These are phyloP conservation scores for Ophiostoma perfectum DNA, from an alignment of 2,329 filamentous ascomycete species.

Conservation along the genomic window DNA sequence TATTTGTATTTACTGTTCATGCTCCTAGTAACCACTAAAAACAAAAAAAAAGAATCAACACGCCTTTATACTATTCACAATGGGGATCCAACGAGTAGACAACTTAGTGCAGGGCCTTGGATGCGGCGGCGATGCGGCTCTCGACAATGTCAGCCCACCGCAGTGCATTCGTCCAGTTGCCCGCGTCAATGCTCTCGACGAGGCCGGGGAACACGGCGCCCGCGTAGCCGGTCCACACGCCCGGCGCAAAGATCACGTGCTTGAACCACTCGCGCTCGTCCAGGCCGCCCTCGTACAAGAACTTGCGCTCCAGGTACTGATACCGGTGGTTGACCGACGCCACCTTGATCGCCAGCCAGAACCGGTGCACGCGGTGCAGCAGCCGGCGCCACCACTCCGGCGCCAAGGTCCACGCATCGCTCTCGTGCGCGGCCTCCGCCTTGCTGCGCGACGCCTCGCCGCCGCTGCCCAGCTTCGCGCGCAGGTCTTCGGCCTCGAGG, in stretches of 20 bases:
- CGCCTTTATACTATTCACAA: neutral
- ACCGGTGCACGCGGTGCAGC: constrained; percentile 49
- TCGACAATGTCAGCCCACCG: constrained; percentile 58
- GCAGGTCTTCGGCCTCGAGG: constrained; percentile 38
- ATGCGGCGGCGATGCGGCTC: constrained; percentile 44
- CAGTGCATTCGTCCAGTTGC: constrained; percentile 52
- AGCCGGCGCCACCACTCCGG: constrained; percentile 63
- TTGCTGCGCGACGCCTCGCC: constrained; percentile 25
- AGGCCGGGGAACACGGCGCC: constrained; percentile 65
- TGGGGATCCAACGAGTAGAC: neutral
- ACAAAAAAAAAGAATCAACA: too few relatives aligned
- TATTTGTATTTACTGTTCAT: too few relatives aligned
- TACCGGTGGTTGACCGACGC: constrained; percentile 69
- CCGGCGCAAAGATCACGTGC: constrained; percentile 53
- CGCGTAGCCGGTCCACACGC: constrained; percentile 81
- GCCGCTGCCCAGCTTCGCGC: constrained; percentile 35
- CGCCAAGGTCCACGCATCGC: neutral
- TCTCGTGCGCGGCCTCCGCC: neutral
- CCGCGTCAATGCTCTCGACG: constrained; percentile 56
- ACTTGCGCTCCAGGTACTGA: constrained; percentile 75
- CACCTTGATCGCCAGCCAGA: constrained; percentile 23
- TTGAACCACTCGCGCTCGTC: constrained; percentile 86
- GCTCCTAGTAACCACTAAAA: too few relatives aligned
- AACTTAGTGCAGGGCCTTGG: constrained; percentile 34
- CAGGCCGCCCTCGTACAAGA: constrained; percentile 69